Conservation (phyloP, 306 rosid species). For the Fragaria vesca region DNA sequence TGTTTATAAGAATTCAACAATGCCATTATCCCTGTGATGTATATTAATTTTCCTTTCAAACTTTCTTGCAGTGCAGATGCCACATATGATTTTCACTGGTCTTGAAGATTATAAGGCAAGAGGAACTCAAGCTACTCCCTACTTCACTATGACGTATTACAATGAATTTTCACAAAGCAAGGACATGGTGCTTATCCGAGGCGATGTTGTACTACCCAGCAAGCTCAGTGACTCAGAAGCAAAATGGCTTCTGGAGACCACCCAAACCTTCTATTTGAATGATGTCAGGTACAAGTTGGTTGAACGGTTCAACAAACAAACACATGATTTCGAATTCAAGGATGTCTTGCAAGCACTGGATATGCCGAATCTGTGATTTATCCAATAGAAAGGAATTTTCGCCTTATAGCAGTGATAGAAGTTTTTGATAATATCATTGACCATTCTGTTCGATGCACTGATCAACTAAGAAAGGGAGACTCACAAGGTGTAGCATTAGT, state of each 20-base stretch:
- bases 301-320: slow-evolving; percentile 76
- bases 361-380: slow-evolving; percentile 61
- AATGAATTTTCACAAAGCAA: slow-evolving; percentile 85
- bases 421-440: not conserved
- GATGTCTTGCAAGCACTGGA: slow-evolving; percentile 78
- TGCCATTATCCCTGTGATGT: not conserved
- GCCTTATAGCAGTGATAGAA: not conserved
- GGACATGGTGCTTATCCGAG: slow-evolving; percentile 81
- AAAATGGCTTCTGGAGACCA: slow-evolving; percentile 75
- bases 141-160: slow-evolving; percentile 63
- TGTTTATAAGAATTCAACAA: not conserved
- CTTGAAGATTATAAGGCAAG: slow-evolving; percentile 95
- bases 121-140: slow-evolving; percentile 93
- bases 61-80: slow-evolving; percentile 70
- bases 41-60: slow-evolving; percentile 5
- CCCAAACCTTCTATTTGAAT: slow-evolving; percentile 80
- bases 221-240: slow-evolving; percentile 78
- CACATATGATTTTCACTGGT: slow-evolving; percentile 78
- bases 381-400: not conserved
- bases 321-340: slow-evolving; percentile 89
- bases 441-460: not conserved
- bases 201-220: slow-evolving; percentile 80
- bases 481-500: not conserved
- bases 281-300: slow-evolving; percentile 74
- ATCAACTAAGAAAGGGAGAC: not conserved